A percentile compares a stretch with the other conserved stretches of the same genome.
Conservation (phyloP, 2,329 filamentous ascomycete species). For the Cyphellophora attinorum region DNA sequence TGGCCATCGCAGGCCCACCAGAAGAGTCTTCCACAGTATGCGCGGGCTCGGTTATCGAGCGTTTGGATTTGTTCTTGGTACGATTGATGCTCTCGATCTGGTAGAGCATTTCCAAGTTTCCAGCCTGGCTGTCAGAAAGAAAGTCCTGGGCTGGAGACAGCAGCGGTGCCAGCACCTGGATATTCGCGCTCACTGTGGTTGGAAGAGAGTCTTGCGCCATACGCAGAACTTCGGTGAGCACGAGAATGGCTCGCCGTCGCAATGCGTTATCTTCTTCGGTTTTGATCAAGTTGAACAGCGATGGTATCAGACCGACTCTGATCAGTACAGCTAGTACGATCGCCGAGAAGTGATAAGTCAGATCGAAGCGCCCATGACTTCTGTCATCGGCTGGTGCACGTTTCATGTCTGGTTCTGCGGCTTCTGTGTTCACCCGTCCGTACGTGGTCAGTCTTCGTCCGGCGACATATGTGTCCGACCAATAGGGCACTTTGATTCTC, state of each 20-base stretch:
- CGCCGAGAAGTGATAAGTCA: conserved; percentile 90
- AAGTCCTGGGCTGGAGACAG: conserved; percentile 69
- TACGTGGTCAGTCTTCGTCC: conserved; percentile 90
- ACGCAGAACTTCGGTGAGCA: conserved; percentile 86
- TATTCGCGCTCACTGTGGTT: conserved; percentile 65
- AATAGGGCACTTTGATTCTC: conserved; percentile 84
- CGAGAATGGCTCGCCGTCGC: conserved; percentile 78
- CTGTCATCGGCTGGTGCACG: conserved; percentile 50
- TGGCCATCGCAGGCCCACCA: conserved; percentile 25
- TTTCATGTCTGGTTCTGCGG: conserved; percentile 47
- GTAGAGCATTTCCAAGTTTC: conserved; percentile 84
- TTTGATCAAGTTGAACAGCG: conserved; percentile 40
- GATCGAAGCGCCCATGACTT: conserved; percentile 63
- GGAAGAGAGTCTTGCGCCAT: conserved; percentile 80
- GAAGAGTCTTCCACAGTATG: conserved; percentile 24
- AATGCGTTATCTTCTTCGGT: conserved; percentile 43
- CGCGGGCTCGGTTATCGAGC: conserved; percentile 29
- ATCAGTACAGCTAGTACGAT: conserved; percentile 78
- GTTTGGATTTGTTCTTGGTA: conserved; percentile 64
- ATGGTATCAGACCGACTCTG: conserved; percentile 57
- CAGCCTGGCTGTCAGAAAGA: conserved; percentile 60
- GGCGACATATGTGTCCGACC: conserved; percentile 92
- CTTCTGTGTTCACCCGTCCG: conserved; percentile 81
- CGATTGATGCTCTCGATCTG: conserved; percentile 96
- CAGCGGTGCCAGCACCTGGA: conserved; percentile 81